phyloP scores from a whole-genome alignment of 805 yeast genomes.

The Lipomyces japonicus region DNA sequence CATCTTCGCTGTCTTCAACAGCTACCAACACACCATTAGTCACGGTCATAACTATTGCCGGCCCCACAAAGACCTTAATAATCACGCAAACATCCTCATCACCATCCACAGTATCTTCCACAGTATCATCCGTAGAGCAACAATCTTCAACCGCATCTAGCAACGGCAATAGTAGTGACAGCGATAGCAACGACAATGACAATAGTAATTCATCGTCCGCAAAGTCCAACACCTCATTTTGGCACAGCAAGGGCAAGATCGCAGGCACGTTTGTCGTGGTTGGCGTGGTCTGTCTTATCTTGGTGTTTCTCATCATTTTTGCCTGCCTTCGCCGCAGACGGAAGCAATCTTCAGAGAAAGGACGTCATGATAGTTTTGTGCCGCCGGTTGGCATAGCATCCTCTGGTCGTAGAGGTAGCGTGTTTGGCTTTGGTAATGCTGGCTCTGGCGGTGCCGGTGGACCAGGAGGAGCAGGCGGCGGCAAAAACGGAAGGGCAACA shows the following conservation, averaged over 20 bases:
- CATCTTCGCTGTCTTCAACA: conserved; percentile 19
- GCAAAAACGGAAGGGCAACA: background rate
- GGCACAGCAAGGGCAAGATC: conserved; percentile 67
- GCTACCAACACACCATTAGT: conserved; percentile 25
- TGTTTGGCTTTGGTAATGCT: background rate
- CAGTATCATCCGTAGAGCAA: conserved; percentile 8
- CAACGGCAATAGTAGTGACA: background rate
- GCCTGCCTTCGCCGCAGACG: conserved; percentile 35
- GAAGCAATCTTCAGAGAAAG: conserved; percentile 19
- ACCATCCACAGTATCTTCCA: no score
- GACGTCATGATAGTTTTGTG: background rate
- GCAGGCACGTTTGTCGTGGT: conserved; percentile 83
- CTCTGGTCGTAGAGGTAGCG: conserved; percentile 17
- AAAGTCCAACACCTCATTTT: conserved; percentile 47
- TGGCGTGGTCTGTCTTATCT: conserved; percentile 54
- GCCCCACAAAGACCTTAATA: conserved; percentile 28
- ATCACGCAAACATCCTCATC: conserved; percentile 24
- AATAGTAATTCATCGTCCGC: conserved; percentile 14
- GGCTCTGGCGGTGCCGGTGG: background rate
- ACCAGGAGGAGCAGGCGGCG: background rate
- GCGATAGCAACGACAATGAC: conserved; percentile 1
- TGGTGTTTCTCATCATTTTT: conserved; percentile 46
- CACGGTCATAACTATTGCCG: conserved; percentile 33
- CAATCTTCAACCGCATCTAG: conserved; percentile 14
- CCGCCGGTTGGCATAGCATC: background rate